These are phyloP conservation scores for Trifolium dubium DNA, from an alignment of 306 rosid genomes.

Conservation along the genomic window DNA sequence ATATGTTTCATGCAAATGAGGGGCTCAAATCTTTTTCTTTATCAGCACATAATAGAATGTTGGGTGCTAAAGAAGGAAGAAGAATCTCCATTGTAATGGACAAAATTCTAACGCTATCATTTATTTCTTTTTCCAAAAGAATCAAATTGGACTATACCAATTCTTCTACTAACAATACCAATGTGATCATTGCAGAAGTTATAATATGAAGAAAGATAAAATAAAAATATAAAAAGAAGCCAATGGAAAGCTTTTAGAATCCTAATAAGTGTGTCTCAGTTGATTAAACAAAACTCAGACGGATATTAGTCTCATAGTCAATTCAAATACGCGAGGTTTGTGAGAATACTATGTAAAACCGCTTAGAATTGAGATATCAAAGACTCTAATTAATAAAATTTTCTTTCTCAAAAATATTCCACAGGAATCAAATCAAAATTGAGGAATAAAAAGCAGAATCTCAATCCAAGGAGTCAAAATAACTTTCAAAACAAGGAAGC, in stretches of 20 bases:
- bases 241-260: conserved; percentile 44
- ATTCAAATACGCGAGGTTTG: too few relatives aligned
- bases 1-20: neutral
- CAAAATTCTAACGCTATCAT: conserved; percentile 37
- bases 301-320: too few relatives aligned
- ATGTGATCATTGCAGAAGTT: conserved; percentile 7
- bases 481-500: conserved; percentile 54
- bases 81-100: conserved; percentile 37
- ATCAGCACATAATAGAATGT: conserved; percentile 44
- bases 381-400: neutral
- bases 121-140: conserved; percentile 35
- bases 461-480: conserved; percentile 56
- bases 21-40: conserved; percentile 17
- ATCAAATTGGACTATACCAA: conserved; percentile 1
- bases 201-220: conserved; percentile 26
- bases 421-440: conserved; percentile 56
- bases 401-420: neutral
- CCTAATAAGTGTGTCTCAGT: conserved; percentile 12
- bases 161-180: conserved; percentile 1
- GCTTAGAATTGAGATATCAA: neutral
- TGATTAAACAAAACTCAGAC: neutral
- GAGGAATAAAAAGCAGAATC: conserved; percentile 62
- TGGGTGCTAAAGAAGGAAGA: conserved; percentile 45
- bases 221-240: conserved; percentile 16
- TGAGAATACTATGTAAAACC: neutral